Evolutionary conservation across 192 early-diverging fungal species (phyloP), one percentile per base, ranked within the genome.

Genomic region (Phlyctochytrium arcticum): DNA sequence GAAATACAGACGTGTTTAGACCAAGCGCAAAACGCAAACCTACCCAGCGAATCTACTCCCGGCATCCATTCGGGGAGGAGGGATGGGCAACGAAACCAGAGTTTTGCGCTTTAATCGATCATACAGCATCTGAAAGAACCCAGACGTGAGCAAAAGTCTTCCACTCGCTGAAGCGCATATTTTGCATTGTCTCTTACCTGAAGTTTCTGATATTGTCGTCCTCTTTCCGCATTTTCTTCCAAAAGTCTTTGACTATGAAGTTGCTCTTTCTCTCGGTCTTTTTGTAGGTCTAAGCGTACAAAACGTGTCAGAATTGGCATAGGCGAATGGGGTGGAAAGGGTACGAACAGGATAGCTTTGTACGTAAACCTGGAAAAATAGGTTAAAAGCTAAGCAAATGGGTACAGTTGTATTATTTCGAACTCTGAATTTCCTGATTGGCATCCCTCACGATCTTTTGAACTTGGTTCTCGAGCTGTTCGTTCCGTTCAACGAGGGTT

Each of bases 141-240:
- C 29, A 7, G 54, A 15, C 36, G 0, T 36, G 48, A 31, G 10
- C 61, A 17, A 19, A 10, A 29, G 44, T 54, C n/a, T 8, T 8
- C 31, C 21, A n/a, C 0, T 4, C 17, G 12, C 21, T 9, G 2
- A 33, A 0, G 17, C 54, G 37, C 57, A 73, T n/a, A n/a, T n/a
- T n/a, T n/a, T n/a, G n/a, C n/a, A n/a, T n/a, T n/a, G n/a, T n/a
- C n/a, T n/a, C n/a, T n/a, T n/a, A n/a, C 74, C 57, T 77, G 75
- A 5, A 77, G 47, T 48, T 77, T 77, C 36, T 76, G 74, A 48
- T 73, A 75, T 35, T 77, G 75, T 12, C 75, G 48, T 26, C 62
- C 57, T 48, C 73, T 76, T 47, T 77, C 75, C 3, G 62, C 65
- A 53, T 51, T 57, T 44, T 77, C 73, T 46, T 76, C 75, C 12